Base-by-base conservation (phyloP, 345 rosid genomes). In the Acer negundo region DNA sequence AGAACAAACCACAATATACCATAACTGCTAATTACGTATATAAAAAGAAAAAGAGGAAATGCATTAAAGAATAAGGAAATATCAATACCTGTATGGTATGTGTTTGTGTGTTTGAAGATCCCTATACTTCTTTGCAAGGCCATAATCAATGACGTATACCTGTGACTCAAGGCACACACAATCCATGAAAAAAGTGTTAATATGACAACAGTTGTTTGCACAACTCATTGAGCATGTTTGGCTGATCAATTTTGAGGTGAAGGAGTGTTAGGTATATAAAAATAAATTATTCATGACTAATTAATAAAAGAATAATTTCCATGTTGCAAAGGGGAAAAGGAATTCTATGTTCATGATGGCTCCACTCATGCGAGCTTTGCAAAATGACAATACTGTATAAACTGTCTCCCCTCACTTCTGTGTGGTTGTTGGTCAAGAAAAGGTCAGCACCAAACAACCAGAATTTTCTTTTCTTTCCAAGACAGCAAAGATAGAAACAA, bases 91-190 rank as follows among this genome's bases (percentile, higher is more conserved):
- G 85, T 91, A 94, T 67, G 94, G 95, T 77, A 94, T 94, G 84
- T 94, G 98, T 82, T 91, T 91, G 73, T 92, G 96, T 42, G 96
- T 94, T 79, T 93, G 96, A 82, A 88, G 91, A 82, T 90, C 97
- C 77, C 95, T 89, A 81, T 88, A 93, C 81, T 91, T 94, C 88
- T 91, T 92, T 63, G 95, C 98, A 77, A 92, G 97, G 44, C 98
- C 97, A 80, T 85, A 93, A 84, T 91, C 97, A 82, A 94, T 94
- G 46, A 86, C 73, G 62, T 94, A 93, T 35, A 91, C 98, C 94
- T 94, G 87, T 56, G 1, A 23, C 19, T 17, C 20, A 63, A 72
- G 51, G 56, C 56, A 10, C 28, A 76, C 63, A n/a, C 3, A 59
- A 72, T 62, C 44, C 17, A 74, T n/a, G 70, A n/a, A 9, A 19